These are phyloP conservation scores for Aspergillus heteromorphus DNA, from an alignment of 495 filamentous ascomycete genomes.

Conservation along the genomic window DNA sequence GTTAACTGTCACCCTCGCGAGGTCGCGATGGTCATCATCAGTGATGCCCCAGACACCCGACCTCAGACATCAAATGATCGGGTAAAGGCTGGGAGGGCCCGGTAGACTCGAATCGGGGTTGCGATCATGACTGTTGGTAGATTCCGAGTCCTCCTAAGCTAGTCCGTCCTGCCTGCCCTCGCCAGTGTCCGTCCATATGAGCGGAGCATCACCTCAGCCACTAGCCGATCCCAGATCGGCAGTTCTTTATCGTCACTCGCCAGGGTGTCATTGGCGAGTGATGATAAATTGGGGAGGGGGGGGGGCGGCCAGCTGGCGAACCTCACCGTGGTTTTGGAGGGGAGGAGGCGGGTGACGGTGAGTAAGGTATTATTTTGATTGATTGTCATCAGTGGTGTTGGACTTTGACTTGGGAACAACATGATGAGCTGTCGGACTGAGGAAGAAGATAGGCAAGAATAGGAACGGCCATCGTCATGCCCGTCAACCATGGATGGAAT, in stretches of 20 bases:
- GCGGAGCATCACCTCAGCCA: slow-evolving; percentile 16
- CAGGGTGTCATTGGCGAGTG: slow-evolving; percentile 3
- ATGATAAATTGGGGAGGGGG: too few relatives aligned
- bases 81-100: not conserved
- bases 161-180: not conserved
- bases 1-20: too few relatives aligned
- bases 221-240: slow-evolving; percentile 23
- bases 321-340: not conserved
- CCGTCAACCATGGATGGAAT: slow-evolving; percentile 8
- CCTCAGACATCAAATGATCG: not conserved
- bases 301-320: not conserved
- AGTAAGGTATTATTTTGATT: too few relatives aligned
- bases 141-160: not conserved
- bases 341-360: not conserved
- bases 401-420: too few relatives aligned
- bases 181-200: not conserved
- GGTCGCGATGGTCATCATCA: too few relatives aligned
- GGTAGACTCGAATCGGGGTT: not conserved
- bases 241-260: slow-evolving; percentile 16
- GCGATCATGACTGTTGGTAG: not conserved
- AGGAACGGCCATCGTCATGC: not conserved
- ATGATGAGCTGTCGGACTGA: not conserved
- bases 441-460: not conserved
- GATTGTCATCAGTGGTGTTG: too few relatives aligned
- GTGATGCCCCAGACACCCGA: too few relatives aligned